phyloP scores from a whole-genome alignment of 2,329 filamentous ascomycete species.

The Stagonosporopsis cucurbitacearum region DNA sequence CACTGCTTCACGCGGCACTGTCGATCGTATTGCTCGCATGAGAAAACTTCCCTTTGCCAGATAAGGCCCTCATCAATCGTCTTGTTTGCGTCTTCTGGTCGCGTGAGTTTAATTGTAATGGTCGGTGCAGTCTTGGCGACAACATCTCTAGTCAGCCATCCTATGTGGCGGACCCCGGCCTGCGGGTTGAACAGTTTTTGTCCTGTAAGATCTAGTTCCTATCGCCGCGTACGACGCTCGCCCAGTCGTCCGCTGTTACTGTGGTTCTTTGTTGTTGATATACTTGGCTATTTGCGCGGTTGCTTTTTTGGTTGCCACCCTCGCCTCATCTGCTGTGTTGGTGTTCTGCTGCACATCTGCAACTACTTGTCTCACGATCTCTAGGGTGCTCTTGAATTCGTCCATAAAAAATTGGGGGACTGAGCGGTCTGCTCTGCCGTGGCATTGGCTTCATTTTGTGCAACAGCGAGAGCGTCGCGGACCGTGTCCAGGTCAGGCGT shows the following conservation, averaged over 20 bases:
- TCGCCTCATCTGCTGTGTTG: conserved; percentile 21
- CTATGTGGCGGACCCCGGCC: too few relatives aligned
- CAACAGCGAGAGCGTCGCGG: conserved; percentile 20
- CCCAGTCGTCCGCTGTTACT: not conserved
- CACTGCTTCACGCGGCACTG: not conserved
- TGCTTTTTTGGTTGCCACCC: conserved; percentile 17
- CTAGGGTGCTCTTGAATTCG: conserved; percentile 10
- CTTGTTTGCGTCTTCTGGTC: not conserved
- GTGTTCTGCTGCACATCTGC: conserved; percentile 18
- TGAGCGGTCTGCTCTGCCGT: conserved; percentile 13
- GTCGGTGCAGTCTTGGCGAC: too few relatives aligned
- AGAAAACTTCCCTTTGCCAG: not conserved
- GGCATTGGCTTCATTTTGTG: conserved; percentile 19
- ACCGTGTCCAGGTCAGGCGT: conserved; percentile 21
- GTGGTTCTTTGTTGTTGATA: not conserved
- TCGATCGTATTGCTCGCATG: not conserved
- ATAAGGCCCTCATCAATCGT: not conserved
- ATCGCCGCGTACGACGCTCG: too few relatives aligned
- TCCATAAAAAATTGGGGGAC: conserved; percentile 9
- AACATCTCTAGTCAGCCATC: too few relatives aligned
- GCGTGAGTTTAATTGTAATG: too few relatives aligned
- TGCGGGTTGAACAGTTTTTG: too few relatives aligned
- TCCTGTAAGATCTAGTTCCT: too few relatives aligned
- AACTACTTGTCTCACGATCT: conserved; percentile 10
- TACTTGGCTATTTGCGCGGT: not conserved